Base-by-base conservation (phyloP, 306 rosid genomes). In the Urtica urens region DNA sequence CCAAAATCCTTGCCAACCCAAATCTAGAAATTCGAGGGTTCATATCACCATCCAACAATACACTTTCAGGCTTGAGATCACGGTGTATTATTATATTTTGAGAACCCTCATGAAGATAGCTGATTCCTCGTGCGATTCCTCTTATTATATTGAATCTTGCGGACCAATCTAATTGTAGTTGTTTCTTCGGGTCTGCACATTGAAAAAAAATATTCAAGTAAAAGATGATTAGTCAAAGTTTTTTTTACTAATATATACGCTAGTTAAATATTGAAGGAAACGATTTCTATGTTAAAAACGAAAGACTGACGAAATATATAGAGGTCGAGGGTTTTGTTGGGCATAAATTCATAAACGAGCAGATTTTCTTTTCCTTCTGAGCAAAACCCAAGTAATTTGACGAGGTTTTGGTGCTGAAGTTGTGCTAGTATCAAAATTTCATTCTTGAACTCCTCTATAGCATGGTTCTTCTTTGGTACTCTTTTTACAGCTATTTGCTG, bases 401-500 rank as follows among this genome's bases (percentile, higher is more conserved):
- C 83, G 34, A 84, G 69, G 72, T 84, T 84, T 70, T 70, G 77
- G 3, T 78, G 86, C 17, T 84, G 94, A 58, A 84, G 92, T 51
- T 75, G 77, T 20, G 75, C 69, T 26, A 84, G 65, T 38, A 80
- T 49, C 35, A 70, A 20, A 23, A 78, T 81, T 50, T 85, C 92
- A 53, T 81, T 81, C 46, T 69, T 78, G 53, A 85, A 85, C 31
- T 75, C 87, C 44, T 55, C 76, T 2, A 60, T n/a, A n/a, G n/a
- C n/a, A n/a, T n/a, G n/a, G n/a, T n/a, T n/a, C n/a, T n/a, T n/a
- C n/a, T n/a, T n/a, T n/a, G n/a, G n/a, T n/a, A n/a, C n/a, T 57
- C 92, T 80, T 68, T 84, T 84, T n/a, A 72, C 82, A 0, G 94
- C 94, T 45, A 80, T 71, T 65, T 80, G 79, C 46, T 71, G 67